phyloP scores from a whole-genome alignment of 345 rosid species.

The Ceriops decandra region DNA sequence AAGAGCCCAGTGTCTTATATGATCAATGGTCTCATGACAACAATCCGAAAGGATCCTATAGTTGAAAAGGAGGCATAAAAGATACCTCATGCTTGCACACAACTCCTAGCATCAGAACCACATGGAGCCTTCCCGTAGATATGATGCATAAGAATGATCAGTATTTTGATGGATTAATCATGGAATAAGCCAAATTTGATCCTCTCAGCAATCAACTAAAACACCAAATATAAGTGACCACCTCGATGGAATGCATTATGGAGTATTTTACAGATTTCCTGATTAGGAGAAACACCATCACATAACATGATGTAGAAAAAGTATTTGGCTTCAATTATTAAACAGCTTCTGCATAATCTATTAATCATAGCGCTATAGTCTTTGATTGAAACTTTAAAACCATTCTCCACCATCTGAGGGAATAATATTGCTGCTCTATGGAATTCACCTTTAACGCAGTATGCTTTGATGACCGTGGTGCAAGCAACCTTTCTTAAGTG shows the following conservation, averaged over 20 bases:
- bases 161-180: slow-evolving; percentile 20
- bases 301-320: slow-evolving; percentile 58
- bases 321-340: slow-evolving; percentile 36
- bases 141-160: not conserved
- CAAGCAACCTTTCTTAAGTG: slow-evolving; percentile 51
- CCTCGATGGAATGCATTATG: slow-evolving; percentile 34
- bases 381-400: slow-evolving; percentile 49
- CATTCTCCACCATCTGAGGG: slow-evolving; percentile 49
- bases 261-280: slow-evolving; percentile 50
- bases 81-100: slow-evolving; percentile 9
- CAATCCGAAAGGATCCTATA: not conserved
- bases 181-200: slow-evolving; percentile 48
- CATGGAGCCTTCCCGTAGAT: not conserved
- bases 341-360: slow-evolving; percentile 59
- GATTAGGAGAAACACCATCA: slow-evolving; percentile 51
- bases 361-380: slow-evolving; percentile 71
- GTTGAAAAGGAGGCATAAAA: not conserved
- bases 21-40: not conserved
- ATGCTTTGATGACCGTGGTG: slow-evolving; percentile 64
- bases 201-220: slow-evolving; percentile 41
- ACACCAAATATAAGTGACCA: slow-evolving; percentile 30
- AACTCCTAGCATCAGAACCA: not conserved
- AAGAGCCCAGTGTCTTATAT: not conserved
- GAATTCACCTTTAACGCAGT: slow-evolving; percentile 67
- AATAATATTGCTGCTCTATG: slow-evolving; percentile 38